Evolutionary conservation across 2,329 filamentous ascomycete genomes (phyloP).

Genomic region (Thielaviopsis euricoi): DNA sequence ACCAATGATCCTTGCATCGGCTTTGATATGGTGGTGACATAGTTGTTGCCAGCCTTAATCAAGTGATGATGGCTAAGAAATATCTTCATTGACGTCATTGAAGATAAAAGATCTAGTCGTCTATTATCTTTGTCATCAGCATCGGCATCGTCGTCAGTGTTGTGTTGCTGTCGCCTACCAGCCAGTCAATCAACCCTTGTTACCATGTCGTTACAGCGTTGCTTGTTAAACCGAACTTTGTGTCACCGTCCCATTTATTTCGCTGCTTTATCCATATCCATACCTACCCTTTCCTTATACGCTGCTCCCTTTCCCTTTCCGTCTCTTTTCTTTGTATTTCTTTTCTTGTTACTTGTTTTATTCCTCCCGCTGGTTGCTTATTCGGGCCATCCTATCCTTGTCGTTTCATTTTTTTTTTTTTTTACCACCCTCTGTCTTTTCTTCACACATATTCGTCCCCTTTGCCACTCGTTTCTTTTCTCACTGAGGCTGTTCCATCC

Average conservation of each 20-base stretch:
- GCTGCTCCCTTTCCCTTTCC: not conserved
- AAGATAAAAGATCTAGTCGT: not conserved
- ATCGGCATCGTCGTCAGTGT: not conserved
- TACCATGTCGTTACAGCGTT: not conserved
- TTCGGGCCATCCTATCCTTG: not conserved
- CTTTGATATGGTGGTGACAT: not conserved
- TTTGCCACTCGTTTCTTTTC: not conserved
- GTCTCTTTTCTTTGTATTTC: not conserved
- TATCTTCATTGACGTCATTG: not conserved
- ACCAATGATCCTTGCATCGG: not conserved
- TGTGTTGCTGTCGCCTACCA: too few relatives aligned
- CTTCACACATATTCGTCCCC: not conserved
- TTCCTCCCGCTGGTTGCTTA: not conserved
- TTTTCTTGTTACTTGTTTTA: not conserved
- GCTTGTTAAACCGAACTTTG: slow-evolving; percentile 1
- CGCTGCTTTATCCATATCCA: not conserved
- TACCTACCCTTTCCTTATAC: not conserved
- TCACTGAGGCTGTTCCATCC: not conserved
- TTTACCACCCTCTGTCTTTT: too few relatives aligned
- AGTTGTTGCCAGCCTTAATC: not conserved
- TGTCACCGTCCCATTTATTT: slow-evolving; percentile 9
- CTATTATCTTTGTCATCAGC: not conserved
- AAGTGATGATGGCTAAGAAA: not conserved
- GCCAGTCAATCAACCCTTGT: too few relatives aligned
- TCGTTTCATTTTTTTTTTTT: not conserved